Evolutionary conservation across 2,329 filamentous ascomycete species (phyloP).

Genomic region (Trichoderma gracile): DNA sequence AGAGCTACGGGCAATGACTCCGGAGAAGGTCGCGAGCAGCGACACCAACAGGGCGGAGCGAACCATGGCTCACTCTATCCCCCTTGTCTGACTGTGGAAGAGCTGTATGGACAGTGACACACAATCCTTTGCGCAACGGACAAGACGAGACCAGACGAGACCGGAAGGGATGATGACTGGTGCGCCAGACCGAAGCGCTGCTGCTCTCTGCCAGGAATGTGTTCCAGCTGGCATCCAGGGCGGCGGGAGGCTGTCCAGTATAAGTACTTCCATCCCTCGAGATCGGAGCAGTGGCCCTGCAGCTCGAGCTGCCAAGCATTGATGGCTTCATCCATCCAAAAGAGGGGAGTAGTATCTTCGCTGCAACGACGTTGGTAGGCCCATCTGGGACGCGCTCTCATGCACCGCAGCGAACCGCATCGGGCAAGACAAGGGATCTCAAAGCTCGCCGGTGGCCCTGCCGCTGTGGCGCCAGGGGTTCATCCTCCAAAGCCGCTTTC

Average conservation of each 20-base stretch:
- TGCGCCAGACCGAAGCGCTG: conserved; percentile 10
- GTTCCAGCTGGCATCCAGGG: background rate
- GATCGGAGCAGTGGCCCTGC: background rate
- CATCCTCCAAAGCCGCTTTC: background rate
- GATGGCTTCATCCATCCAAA: background rate
- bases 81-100: background rate
- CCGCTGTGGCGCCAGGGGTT: conserved; percentile 15
- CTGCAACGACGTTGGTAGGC: background rate
- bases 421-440: conserved; percentile 8
- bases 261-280: conserved; percentile 7
- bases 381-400: conserved; percentile 7
- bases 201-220: background rate
- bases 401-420: background rate
- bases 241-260: conserved; percentile 5
- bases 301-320: conserved; percentile 9
- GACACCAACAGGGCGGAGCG: conserved; percentile 25
- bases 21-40: conserved; percentile 31
- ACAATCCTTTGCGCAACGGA: background rate
- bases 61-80: conserved; percentile 22
- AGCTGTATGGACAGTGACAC: background rate
- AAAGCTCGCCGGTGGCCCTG: background rate
- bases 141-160: background rate
- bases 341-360: background rate
- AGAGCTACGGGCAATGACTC: conserved; percentile 33
- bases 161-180: background rate